Base-by-base conservation (phyloP, 2,329 filamentous ascomycete species). In the Amphichorda felina region DNA sequence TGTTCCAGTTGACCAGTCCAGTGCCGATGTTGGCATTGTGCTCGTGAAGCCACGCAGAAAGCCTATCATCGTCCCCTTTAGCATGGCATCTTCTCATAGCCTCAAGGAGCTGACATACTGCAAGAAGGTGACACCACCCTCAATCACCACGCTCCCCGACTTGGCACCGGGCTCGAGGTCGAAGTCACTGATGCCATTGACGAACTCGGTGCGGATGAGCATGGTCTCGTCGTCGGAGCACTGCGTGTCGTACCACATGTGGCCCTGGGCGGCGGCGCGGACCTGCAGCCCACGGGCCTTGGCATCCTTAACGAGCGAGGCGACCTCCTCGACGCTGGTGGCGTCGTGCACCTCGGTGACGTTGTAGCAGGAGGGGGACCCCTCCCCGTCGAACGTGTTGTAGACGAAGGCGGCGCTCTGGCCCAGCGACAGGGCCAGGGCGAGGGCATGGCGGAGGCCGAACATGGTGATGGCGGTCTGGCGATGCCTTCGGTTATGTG, bases 171-270 rank as follows among this genome's bases (percentile, higher is more conserved):
- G 53, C 6, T 54, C 47, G 13, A 69, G 55, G 13, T 55, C 50
- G 31, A 70, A 56, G 39, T 67, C 59, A 27, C 48, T 59, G 44
- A 70, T 69, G 16, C 40, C 40, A 41, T 61, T 64, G 37, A 66
- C 56, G 32, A 53, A 43, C 41, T 64, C 63, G 15, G 61, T 65
- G 42, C 61, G 61, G 28, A 70, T 52, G 44, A 70, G 63, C 43
- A 68, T 50, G 2, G 66, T 70, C 30, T 50, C 45, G 39, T 65
- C 54, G 46, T 69, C 65, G 30, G 61, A 61, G 50, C 66, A 70
- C 57, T 68, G 66, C 22, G 66, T 70, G 43, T 70, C 64, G 45
- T 69, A 70, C 64, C 66, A 66, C 57, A 66, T 66, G 45, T 69
- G 66, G 3, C 63, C 66, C 43, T 68, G 68, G 2, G 63, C 66